phyloP scores from a whole-genome alignment of 1,284 basidiomycete genomes.

The Ustilago xerochloae region DNA sequence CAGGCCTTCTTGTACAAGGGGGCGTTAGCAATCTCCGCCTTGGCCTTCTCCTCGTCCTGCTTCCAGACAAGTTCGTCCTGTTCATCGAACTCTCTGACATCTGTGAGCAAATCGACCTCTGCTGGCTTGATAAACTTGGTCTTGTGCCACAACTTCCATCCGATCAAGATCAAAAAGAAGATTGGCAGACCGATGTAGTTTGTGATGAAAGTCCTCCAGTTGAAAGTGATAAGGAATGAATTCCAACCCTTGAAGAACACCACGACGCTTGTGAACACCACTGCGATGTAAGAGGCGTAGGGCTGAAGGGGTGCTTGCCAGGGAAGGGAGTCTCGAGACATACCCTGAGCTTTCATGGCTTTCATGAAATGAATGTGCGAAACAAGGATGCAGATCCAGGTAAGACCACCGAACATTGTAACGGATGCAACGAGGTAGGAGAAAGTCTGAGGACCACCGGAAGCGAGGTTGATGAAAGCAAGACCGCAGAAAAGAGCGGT shows the following conservation, averaged over 20 bases:
- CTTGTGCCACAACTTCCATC: slow-evolving; percentile 55
- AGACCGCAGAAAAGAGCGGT: slow-evolving; percentile 74
- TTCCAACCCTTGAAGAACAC: slow-evolving; percentile 74
- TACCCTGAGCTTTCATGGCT: slow-evolving; percentile 80
- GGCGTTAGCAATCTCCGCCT: slow-evolving; percentile 7
- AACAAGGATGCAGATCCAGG: slow-evolving; percentile 74
- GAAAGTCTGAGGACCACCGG: slow-evolving; percentile 71
- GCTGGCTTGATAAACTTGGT: slow-evolving; percentile 42
- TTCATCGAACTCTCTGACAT: slow-evolving; percentile 49
- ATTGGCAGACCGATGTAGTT: slow-evolving; percentile 62
- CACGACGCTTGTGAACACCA: slow-evolving; percentile 74
- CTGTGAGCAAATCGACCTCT: slow-evolving; percentile 60
- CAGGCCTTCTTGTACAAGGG: slow-evolving; percentile 34
- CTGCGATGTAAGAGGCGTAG: slow-evolving; percentile 73
- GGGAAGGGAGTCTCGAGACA: slow-evolving; percentile 77
- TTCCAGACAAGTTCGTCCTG: slow-evolving; percentile 41
- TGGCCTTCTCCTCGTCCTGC: slow-evolving; percentile 42
- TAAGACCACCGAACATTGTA: slow-evolving; percentile 72
- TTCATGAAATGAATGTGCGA: slow-evolving; percentile 83
- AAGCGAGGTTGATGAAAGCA: slow-evolving; percentile 75
- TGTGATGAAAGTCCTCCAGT: slow-evolving; percentile 76
- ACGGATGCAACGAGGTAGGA: slow-evolving; percentile 37
- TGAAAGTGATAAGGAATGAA: slow-evolving; percentile 77
- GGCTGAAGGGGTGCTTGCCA: slow-evolving; percentile 54
- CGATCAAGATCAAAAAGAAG: slow-evolving; percentile 54